Conservation (phyloP, 208 protist species). For the Leptomonas pyrrhocoris region DNA sequence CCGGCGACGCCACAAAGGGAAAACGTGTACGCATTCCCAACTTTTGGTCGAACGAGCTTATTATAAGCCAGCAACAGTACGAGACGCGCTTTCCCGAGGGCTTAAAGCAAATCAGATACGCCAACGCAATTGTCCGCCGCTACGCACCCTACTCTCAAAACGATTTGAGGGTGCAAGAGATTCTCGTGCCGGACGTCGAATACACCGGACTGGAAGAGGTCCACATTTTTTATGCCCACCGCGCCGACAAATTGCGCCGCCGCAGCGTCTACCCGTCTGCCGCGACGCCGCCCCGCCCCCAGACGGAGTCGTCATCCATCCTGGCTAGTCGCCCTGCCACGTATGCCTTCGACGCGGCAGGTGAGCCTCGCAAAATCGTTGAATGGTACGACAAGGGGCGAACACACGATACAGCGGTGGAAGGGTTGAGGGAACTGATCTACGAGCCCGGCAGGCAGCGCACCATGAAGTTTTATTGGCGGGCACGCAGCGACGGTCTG, state of each 20-base stretch:
- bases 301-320: slow-evolving; percentile 16
- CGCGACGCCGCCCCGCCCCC: not conserved
- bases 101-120: slow-evolving; percentile 73
- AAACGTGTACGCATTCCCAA: slow-evolving; percentile 39
- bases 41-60: slow-evolving; percentile 79
- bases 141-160: slow-evolving; percentile 83
- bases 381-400: slow-evolving; percentile 86
- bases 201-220: slow-evolving; percentile 52
- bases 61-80: slow-evolving; percentile 74
- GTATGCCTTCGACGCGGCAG: slow-evolving; percentile 15
- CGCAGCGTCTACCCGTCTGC: slow-evolving; percentile 46
- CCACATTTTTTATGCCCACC: slow-evolving; percentile 82
- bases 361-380: slow-evolving; percentile 34
- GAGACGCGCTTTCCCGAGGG: slow-evolving; percentile 81
- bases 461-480: slow-evolving; percentile 87
- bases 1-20: slow-evolving; percentile 27
- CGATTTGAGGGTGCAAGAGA: slow-evolving; percentile 75
- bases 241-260: slow-evolving; percentile 79
- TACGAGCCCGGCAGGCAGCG: slow-evolving; percentile 68
- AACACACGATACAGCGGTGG: slow-evolving; percentile 60
- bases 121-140: slow-evolving; percentile 64
- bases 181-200: slow-evolving; percentile 54
- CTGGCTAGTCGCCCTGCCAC: slow-evolving; percentile 6
- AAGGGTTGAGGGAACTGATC: slow-evolving; percentile 72
- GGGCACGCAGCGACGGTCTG: slow-evolving; percentile 84